These are phyloP conservation scores for Arxiozyma slooffiae DNA, from an alignment of 1,139 yeast species.

Conservation along the genomic window DNA sequence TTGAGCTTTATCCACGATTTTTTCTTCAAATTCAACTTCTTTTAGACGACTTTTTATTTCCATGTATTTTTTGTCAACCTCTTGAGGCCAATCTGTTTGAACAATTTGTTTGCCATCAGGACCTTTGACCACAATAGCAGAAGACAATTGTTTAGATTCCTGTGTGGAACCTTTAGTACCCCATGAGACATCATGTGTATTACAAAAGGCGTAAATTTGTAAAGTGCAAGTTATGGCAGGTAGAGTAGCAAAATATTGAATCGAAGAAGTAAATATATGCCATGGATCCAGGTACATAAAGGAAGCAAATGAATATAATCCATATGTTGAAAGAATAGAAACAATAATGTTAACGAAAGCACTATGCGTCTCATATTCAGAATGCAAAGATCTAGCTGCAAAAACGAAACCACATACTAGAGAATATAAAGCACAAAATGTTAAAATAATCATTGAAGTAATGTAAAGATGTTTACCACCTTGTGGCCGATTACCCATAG, in stretches of 20 bases:
- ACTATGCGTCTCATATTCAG: slow-evolving; percentile 34
- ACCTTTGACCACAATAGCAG: slow-evolving; percentile 48
- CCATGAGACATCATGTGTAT: slow-evolving; percentile 74
- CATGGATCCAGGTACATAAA: slow-evolving; percentile 83
- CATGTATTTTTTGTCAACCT: slow-evolving; percentile 46
- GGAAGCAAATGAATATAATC: slow-evolving; percentile 72
- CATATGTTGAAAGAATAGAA: slow-evolving; percentile 84
- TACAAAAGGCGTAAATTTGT: slow-evolving; percentile 90
- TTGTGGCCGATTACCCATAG: slow-evolving; percentile 94
- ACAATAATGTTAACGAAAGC: slow-evolving; percentile 72
- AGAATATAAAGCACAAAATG: slow-evolving; percentile 74
- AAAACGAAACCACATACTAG: slow-evolving; percentile 74
- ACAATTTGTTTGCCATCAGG: slow-evolving; percentile 49
- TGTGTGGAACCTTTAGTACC: slow-evolving; percentile 91
- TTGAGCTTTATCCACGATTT: slow-evolving; percentile 34
- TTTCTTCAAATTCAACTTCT: slow-evolving; percentile 39
- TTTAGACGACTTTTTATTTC: slow-evolving; percentile 81
- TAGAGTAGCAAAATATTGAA: slow-evolving; percentile 75
- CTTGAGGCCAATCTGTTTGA: slow-evolving; percentile 83
- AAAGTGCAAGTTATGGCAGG: slow-evolving; percentile 89
- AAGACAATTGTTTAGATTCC: slow-evolving; percentile 55
- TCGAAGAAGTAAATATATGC: slow-evolving; percentile 78
- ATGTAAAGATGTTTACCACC: slow-evolving; percentile 72
- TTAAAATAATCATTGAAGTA: slow-evolving; percentile 57
- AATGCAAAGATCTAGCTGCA: slow-evolving; percentile 48